Conservation (phyloP, 495 filamentous ascomycete species). For the Hyaloscypha bicolor region DNA sequence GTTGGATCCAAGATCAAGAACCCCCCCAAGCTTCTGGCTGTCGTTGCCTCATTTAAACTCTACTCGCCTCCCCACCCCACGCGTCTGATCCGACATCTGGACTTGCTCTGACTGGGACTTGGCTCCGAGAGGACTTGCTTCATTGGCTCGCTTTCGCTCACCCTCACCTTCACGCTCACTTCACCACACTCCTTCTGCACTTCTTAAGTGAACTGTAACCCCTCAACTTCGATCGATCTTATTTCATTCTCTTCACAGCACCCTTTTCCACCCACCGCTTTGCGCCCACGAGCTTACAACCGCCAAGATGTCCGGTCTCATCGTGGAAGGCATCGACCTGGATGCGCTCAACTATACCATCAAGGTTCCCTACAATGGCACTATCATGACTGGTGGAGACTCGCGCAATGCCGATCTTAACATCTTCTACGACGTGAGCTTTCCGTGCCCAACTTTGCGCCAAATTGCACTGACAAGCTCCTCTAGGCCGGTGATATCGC, state of each 20-base stretch:
- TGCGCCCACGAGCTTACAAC: neutral
- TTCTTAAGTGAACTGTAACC: slow-evolving; percentile 25
- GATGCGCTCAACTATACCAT: slow-evolving; percentile 49
- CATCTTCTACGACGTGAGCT: slow-evolving; percentile 73
- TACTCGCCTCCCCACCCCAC: neutral
- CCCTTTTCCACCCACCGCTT: neutral
- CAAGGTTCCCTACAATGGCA: slow-evolving; percentile 61
- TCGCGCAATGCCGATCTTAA: slow-evolving; percentile 76
- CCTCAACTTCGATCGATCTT: slow-evolving; percentile 8
- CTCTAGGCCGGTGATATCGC: slow-evolving; percentile 82
- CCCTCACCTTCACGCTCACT: neutral
- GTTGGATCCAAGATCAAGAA: neutral
- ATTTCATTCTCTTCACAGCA: slow-evolving; percentile 22
- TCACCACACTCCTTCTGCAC: slow-evolving; percentile 7
- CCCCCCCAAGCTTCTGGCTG: neutral
- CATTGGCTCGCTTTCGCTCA: neutral
- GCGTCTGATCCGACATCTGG: neutral
- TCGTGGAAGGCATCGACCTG: slow-evolving; percentile 39
- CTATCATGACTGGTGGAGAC: slow-evolving; percentile 68
- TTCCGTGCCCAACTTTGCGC: neutral
- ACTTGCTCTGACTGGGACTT: no score
- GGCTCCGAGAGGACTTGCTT: neutral
- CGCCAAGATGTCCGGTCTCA: slow-evolving; percentile 25
- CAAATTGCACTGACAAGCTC: neutral
- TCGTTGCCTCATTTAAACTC: neutral